These are phyloP conservation scores for Ceratocystis papillata DNA, from an alignment of 2,329 filamentous ascomycete species.

Conservation along the genomic window DNA sequence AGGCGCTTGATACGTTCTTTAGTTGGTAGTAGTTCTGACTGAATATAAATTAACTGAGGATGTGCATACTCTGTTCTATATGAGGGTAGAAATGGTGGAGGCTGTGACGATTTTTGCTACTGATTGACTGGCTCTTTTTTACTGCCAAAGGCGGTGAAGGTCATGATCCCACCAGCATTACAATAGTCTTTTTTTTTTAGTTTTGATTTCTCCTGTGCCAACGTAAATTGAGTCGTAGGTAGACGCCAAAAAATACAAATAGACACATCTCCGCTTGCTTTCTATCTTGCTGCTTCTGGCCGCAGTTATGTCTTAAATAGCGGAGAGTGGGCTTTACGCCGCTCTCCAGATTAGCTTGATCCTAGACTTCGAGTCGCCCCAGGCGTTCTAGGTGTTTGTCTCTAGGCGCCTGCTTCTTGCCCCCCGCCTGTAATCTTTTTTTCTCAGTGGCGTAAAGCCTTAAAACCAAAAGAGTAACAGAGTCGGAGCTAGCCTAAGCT, in stretches of 20 bases:
- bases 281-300: too few relatives aligned
- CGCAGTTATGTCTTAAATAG: too few relatives aligned
- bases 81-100: too few relatives aligned
- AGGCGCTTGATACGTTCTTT: too few relatives aligned
- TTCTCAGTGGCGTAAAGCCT: not conserved
- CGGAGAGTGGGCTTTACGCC: too few relatives aligned
- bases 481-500: not conserved
- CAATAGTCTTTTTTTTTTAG: not conserved
- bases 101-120: not conserved
- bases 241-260: not conserved
- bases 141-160: not conserved
- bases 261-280: not conserved
- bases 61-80: too few relatives aligned
- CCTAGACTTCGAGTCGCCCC: too few relatives aligned
- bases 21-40: too few relatives aligned
- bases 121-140: not conserved
- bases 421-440: constrained; percentile 1
- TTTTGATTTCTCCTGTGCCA: not conserved
- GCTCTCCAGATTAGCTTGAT: too few relatives aligned
- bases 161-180: not conserved
- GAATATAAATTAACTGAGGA: too few relatives aligned
- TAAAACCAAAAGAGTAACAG: not conserved
- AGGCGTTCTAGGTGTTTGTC: too few relatives aligned
- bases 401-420: not conserved
- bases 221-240: not conserved